These are phyloP conservation scores for Quercus bicolor DNA, from an alignment of 306 rosid species.

Conservation along the genomic window DNA sequence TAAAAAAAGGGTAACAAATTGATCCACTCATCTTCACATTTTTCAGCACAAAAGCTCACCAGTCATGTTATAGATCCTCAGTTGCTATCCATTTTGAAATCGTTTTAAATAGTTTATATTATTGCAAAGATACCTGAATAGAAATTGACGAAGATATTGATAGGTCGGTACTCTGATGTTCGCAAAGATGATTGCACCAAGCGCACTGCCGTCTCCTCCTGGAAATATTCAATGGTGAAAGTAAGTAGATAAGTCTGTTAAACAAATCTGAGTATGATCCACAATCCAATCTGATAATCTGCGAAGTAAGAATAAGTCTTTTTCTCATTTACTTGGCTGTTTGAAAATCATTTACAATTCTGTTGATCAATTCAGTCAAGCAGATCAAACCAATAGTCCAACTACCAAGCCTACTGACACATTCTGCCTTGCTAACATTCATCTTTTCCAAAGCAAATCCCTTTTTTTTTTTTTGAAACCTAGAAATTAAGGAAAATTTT, in stretches of 20 bases:
- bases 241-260: neutral
- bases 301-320: too few species aligned
- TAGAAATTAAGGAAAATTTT: too few species aligned
- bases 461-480: too few species aligned
- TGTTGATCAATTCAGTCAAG: too few species aligned
- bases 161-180: conserved; percentile 78
- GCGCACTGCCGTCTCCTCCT: conserved; percentile 91
- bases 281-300: neutral
- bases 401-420: too few species aligned
- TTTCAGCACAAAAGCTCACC: neutral
- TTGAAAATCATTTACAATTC: too few species aligned
- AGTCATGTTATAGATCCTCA: neutral
- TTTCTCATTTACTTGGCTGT: too few species aligned
- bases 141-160: conserved; percentile 72
- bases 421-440: too few species aligned
- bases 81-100: neutral
- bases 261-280: neutral
- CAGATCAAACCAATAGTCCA: too few species aligned
- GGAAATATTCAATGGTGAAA: conserved; percentile 17
- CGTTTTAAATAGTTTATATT: conserved; percentile 3
- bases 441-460: too few species aligned
- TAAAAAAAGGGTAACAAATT: too few species aligned
- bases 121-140: conserved; percentile 62
- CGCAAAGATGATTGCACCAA: conserved; percentile 61
- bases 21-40: neutral